Evolutionary conservation across 176 grass and related monocot genomes (phyloP), one percentile per base, ranked within the genome.

Genomic region (Phyllostachys edulis): DNA sequence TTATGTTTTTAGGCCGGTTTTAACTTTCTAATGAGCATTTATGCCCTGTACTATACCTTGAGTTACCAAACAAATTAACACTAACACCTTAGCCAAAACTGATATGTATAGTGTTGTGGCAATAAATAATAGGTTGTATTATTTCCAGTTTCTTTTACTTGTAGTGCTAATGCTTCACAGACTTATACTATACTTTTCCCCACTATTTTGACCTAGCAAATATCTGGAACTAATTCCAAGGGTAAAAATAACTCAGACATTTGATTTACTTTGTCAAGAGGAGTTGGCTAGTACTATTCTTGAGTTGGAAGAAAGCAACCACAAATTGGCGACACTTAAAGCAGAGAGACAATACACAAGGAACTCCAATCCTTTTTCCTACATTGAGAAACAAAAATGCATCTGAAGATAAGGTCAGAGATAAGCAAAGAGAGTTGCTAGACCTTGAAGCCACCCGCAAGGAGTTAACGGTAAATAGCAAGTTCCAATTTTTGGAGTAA

Each of bases 251-350:
- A 87, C 50, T 17, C 16, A 9, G 21, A 46, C 36, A 27, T 89
- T 65, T 88, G 16, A 56, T 89, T 63, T 80, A 66, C 42, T 51
- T 88, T 85, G 73, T 90, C 46, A 79, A 97, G 94, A 94, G 94
- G 94, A 97, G 76, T 90, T 90, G 77, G 69, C 70, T 38, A 85
- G 80, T 86, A 81, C 80, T 55, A 71, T 90, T 85, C 24, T 85
- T 21, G 88, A 97, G 67, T 86, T 97, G 83, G 84, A 92, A 90
- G 92, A 90, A 88, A 94, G 72, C 29, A 94, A 82, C 64, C 42
- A 44, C 12, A 97, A 63, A 78, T 29, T 94, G 71, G 80, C 83
- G 63, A 64, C 68, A 73, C 80, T 97, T 46, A 97, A 92, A 89
- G 75, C 83, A 88, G 46, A 87, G 79, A 87, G 90, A 90, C 73